Base-by-base conservation (phyloP, 2,329 filamentous ascomycete species). In the Fusarium agapanthi region DNA sequence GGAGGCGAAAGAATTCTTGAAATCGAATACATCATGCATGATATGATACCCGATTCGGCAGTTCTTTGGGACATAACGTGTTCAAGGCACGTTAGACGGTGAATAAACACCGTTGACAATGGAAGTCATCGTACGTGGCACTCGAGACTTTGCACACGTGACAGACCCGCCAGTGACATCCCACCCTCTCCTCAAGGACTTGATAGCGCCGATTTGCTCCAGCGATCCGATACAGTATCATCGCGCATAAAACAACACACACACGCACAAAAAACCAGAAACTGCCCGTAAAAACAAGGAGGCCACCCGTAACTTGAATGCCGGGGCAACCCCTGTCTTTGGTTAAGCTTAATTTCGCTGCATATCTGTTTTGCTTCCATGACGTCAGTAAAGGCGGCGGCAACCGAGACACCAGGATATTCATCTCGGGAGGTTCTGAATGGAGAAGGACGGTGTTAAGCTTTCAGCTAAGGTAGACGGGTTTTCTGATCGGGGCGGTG, bases 301-400 rank as follows among this genome's bases (percentile, higher is more conserved):
- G 47, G 45, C 45, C 45, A 48, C 45, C 59, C 18, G 32, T 38
- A 45, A 40, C 22, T 34, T n/a, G 22, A 48, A 48, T 40, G 60
- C 35, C 41, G 53, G 60, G 43, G 35, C 45, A 59, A 41, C 43
- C 53, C 43, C 54, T 56, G 41, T 41, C 60, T 60, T 60, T 14
- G 60, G 41, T 43, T 63, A 63, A 63, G 60, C 60, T 63, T 63
- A 63, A 63, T 63, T 59, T 59, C 44, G 35, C 24, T 28, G 28
- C 41, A 40, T 60, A 30, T n/a, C 13, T 18, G 16, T 12, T 30
- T 48, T 62, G 24, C 13, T 20, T 32, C 26, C 51, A 22, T 63
- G 54, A 63, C 60, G 60, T 63, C 54, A 63, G 13, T 63, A 28
- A 30, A 16, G 10, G 26, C 44, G 26, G 37, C 18, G 37, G 28